Evolutionary conservation across 176 grass and related monocot genomes (phyloP), one percentile per base, ranked within the genome.

Genomic region (Urochloa ruziziensis): DNA sequence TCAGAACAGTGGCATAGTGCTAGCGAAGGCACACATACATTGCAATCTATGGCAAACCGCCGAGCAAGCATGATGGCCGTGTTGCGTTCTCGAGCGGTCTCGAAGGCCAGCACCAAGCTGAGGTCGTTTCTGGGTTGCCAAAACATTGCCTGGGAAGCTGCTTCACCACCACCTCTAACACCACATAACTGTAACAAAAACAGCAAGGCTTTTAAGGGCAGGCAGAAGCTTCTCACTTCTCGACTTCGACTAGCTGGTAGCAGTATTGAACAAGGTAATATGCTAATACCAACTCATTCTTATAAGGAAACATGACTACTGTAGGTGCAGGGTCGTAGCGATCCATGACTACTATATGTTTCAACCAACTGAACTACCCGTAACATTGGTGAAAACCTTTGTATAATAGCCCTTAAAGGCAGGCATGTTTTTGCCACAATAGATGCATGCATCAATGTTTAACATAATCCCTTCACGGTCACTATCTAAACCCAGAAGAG

Each of bases 31-130:
- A n/a, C 25, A 73, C 84, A 15, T 89, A 97, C 94, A 89, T 97
- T 97, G 83, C 94, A 97, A 67, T 97, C 91, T 61, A 94, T 82
- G 16, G 94, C 94, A 35, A 94, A 97, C 23, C 91, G 90, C 28
- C 94, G 86, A 7, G 91, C 91, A 44, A 97, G 84, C 91, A 91
- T 97, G 86, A 97, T 94, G 1, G 89, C 91, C 0, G 89, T 77
- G 82, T 97, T 97, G 29, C 94, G 85, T 47, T 97, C 94, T 70
- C 94, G 89, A 0, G 80, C 62, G 15, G 89, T 91, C 82, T 97
- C 89, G 0, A 97, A 97, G 67, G 89, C 94, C 34, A 97, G 56
- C 8, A 82, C 82, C 67, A 93, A 81, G 78, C 76, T 88, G 42
- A 97, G 83, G 30, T 90, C 94, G 5, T 80, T 86, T 42, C 77